A percentile compares a stretch with the other conserved stretches of the same genome.
phyloP scores from a whole-genome alignment of 495 filamentous ascomycete genomes.

The Rhizodiscina lignyota region DNA sequence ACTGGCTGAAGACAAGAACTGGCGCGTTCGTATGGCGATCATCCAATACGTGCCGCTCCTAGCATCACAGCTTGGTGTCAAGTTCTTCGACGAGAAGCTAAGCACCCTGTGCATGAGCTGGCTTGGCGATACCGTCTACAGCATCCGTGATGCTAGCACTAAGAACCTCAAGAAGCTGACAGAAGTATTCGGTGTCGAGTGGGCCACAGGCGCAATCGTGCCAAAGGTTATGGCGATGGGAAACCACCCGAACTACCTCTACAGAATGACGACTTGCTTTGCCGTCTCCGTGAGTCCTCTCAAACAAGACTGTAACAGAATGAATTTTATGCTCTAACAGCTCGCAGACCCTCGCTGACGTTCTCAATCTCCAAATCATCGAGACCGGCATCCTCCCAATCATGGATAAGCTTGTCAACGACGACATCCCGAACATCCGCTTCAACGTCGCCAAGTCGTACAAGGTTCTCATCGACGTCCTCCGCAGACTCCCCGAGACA shows the following conservation, averaged over 20 bases:
- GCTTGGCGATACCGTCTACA: slow-evolving; percentile 98
- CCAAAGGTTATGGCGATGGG: slow-evolving; percentile 98
- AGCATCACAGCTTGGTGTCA: slow-evolving; percentile 85
- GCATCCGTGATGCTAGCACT: slow-evolving; percentile 91
- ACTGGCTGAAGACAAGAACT: slow-evolving; percentile 97
- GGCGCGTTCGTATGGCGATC: slow-evolving; percentile 93
- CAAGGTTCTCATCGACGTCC: slow-evolving; percentile 66
- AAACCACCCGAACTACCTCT: slow-evolving; percentile 92
- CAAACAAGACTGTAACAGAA: not conserved
- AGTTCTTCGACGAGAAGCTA: slow-evolving; percentile 97
- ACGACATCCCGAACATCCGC: slow-evolving; percentile 96
- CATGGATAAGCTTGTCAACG: slow-evolving; percentile 76
- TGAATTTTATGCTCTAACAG: slow-evolving; percentile 7
- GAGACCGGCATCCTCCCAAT: slow-evolving; percentile 88
- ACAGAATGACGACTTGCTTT: slow-evolving; percentile 98
- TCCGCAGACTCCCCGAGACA: slow-evolving; percentile 58
- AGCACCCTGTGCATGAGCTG: slow-evolving; percentile 94
- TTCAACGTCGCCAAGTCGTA: slow-evolving; percentile 99
- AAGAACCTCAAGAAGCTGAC: slow-evolving; percentile 96
- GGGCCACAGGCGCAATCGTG: slow-evolving; percentile 94
- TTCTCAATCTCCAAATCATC: slow-evolving; percentile 81
- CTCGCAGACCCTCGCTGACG: slow-evolving; percentile 72
- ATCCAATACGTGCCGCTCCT: slow-evolving; percentile 98
- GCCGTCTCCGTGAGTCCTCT: slow-evolving; percentile 70
- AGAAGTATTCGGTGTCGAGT: slow-evolving; percentile 94